Percentiles rank a stretch among this genome's conserved stretches.
Conservation (phyloP, 2,329 filamentous ascomycete genomes). For the Fonsecaea pedrosoi region DNA sequence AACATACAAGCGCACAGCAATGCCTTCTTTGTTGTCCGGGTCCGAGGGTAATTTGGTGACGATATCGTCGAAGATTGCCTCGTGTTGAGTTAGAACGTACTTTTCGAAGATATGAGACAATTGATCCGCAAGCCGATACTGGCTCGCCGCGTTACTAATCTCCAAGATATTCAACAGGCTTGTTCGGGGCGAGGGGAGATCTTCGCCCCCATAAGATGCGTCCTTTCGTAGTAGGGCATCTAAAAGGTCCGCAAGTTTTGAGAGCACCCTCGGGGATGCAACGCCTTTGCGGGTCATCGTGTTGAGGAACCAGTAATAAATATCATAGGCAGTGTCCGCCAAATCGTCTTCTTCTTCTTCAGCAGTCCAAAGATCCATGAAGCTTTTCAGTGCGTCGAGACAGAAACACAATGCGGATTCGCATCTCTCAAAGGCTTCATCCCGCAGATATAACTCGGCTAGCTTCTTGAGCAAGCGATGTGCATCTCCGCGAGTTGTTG, state of each 20-base stretch:
- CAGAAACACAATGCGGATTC: conserved; percentile 74
- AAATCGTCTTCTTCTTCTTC: conserved; percentile 64
- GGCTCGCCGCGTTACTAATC: conserved; percentile 71
- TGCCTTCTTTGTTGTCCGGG: conserved; percentile 75
- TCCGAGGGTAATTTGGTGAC: conserved; percentile 79
- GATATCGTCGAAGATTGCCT: conserved; percentile 83
- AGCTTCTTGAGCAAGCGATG: conserved; percentile 56
- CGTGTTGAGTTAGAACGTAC: conserved; percentile 82
- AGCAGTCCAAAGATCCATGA: conserved; percentile 68
- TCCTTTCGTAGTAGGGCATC: conserved; percentile 71
- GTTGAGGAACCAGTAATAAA: conserved; percentile 80
- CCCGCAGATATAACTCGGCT: conserved; percentile 56
- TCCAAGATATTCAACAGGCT: conserved; percentile 76
- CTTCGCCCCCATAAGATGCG: conserved; percentile 69
- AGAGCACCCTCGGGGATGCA: conserved; percentile 72
- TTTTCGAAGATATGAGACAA: conserved; percentile 78
- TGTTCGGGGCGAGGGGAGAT: conserved; percentile 69
- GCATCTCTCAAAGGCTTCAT: conserved; percentile 71
- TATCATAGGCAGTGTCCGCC: conserved; percentile 70
- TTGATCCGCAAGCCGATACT: conserved; percentile 73
- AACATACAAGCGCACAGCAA: conserved; percentile 80
- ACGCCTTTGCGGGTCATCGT: conserved; percentile 70
- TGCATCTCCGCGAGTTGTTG: conserved; percentile 43
- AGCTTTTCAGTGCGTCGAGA: conserved; percentile 70
- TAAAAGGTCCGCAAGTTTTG: conserved; percentile 71